These are phyloP conservation scores for Talaromyces verruculosus DNA, from an alignment of 2,329 filamentous ascomycete species.

Conservation along the genomic window DNA sequence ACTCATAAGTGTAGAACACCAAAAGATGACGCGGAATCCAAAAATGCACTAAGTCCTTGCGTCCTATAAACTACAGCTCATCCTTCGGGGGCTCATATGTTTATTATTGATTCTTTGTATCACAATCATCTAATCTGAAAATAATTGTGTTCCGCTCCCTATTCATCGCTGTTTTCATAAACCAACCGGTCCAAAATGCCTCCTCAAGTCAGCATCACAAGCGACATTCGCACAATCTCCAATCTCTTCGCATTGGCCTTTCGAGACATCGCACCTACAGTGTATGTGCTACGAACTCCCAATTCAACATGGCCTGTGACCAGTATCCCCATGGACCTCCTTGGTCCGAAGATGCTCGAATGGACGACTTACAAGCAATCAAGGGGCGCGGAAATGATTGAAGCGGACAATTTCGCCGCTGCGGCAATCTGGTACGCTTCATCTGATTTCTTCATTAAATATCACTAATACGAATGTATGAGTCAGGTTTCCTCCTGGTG, in stretches of 20 bases:
- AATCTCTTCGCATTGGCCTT: slow-evolving; percentile 16
- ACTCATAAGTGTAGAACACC: background rate
- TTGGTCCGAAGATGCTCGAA: slow-evolving; percentile 12
- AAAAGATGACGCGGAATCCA: background rate
- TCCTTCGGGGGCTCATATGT: background rate
- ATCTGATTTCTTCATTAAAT: background rate
- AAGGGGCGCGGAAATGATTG: slow-evolving; percentile 13
- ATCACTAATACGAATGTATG: background rate
- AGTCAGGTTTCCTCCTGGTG: slow-evolving; percentile 21
- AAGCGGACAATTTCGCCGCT: slow-evolving; percentile 20
- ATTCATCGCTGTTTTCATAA: background rate
- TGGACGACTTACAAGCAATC: slow-evolving; percentile 19
- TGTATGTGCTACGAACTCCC: slow-evolving; percentile 5
- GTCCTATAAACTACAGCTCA: background rate
- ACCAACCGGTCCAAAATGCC: background rate
- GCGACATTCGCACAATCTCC: slow-evolving; percentile 14
- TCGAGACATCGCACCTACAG: background rate
- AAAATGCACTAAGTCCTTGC: background rate
- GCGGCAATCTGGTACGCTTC: slow-evolving; percentile 20
- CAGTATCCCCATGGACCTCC: slow-evolving; percentile 6
- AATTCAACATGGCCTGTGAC: slow-evolving; percentile 18
- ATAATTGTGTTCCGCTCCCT: background rate
- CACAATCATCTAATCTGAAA: background rate
- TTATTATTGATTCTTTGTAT: background rate
- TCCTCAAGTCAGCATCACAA: slow-evolving; percentile 10